A percentile compares a stretch with the other conserved stretches of the same genome.
Evolutionary conservation across 2,329 filamentous ascomycete genomes (phyloP).

Genomic region (Pseudopyricularia javanii): DNA sequence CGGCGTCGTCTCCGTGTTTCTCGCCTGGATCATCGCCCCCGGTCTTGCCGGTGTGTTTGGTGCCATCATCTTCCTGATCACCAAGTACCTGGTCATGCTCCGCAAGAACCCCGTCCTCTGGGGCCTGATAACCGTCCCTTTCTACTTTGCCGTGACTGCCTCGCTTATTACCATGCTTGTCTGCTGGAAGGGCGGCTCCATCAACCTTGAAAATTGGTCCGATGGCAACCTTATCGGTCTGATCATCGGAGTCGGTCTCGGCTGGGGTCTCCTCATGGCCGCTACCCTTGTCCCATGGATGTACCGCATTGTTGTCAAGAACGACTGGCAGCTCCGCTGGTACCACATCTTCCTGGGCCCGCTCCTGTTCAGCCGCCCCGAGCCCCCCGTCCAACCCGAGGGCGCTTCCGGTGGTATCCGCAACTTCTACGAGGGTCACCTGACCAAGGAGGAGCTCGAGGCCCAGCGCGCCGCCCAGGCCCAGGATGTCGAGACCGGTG

Average conservation of each 20-base stretch:
- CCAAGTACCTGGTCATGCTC: conserved; percentile 43
- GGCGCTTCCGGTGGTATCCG: conserved; percentile 27
- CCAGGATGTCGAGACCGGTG: neutral
- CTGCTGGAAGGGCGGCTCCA: conserved; percentile 38
- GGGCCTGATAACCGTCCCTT: conserved; percentile 37
- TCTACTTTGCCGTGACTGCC: conserved; percentile 45
- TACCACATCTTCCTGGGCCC: neutral
- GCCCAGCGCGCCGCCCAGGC: neutral
- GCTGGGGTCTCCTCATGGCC: conserved; percentile 32
- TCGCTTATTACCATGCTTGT: conserved; percentile 48
- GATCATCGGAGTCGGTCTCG: conserved; percentile 39
- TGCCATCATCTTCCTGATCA: conserved; percentile 40
- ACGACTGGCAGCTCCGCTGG: conserved; percentile 31
- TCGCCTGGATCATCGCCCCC: conserved; percentile 47
- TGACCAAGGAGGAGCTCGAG: conserved; percentile 32
- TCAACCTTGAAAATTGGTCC: conserved; percentile 19
- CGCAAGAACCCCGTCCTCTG: conserved; percentile 38
- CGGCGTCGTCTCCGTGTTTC: conserved; percentile 37
- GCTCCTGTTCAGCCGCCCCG: conserved; percentile 3
- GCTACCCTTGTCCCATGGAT: conserved; percentile 48
- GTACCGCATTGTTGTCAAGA: conserved; percentile 42
- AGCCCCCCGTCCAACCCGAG: conserved; percentile 15
- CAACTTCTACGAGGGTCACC: conserved; percentile 44
- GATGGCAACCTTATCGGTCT: conserved; percentile 32
- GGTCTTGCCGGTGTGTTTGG: conserved; percentile 39